Evolutionary conservation across 176 grass and related monocot species (phyloP), one percentile per base, ranked within the genome.

Genomic region (Paspalum vaginatum): DNA sequence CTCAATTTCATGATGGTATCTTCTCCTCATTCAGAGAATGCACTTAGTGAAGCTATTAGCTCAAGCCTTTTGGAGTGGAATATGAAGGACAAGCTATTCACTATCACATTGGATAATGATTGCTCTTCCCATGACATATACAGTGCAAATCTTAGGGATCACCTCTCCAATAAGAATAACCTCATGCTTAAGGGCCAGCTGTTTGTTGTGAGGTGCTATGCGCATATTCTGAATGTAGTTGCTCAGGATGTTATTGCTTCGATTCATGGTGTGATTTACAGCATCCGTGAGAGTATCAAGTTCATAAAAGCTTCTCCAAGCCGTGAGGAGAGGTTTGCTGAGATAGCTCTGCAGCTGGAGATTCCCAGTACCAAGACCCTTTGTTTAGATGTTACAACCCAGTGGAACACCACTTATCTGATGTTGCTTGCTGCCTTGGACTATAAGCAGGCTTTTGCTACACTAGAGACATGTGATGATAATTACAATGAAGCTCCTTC

Each of bases 1-100:
- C 86, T 97, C 11, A 93, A 89, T 84, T 97, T 97, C 86, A 89
- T 93, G 94, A 93, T 97, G 94, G 94, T 97, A 10, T 93, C 94
- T 64, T 93, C 94, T 61, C 91, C 94, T 83, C 91, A 93, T 85
- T 97, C 94, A 40, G 94, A 97, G 69, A 97, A 91, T 88, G 86
- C 91, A 56, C 91, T 97, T 81, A 87, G 94, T 63, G 91, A 93
- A 84, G 91, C 88, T 62, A 97, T 97, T 69, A 81, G 86, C 44
- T 43, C 49, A 0, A 87, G 94, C 81, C 84, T 97, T 43, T 87
- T 74, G 0, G 88, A 93, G 48, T 97, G 93, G 93, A 90, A 93
- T 37, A 89, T 97, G 86, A 97, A 93, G 72, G 88, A 90, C 26
- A 92, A 71, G 73, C 62, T 97, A 70, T 97, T 97, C 84, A 97